Evolutionary conservation across 2,329 filamentous ascomycete species (phyloP).

Genomic region (Talaromyces sp.): DNA sequence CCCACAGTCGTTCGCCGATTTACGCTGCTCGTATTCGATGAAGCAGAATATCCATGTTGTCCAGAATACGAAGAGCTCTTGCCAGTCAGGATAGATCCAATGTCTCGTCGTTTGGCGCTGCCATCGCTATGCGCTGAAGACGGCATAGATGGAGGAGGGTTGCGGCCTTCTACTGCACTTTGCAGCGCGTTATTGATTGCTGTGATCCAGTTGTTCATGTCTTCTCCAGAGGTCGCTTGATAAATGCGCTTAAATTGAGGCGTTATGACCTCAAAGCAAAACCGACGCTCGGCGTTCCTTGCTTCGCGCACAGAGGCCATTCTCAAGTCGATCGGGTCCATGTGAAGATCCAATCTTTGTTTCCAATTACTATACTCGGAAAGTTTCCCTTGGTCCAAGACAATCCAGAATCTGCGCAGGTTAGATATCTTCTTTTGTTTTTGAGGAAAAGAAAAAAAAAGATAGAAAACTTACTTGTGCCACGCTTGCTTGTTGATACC

Average conservation of each 20-base stretch:
- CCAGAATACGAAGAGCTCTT: slow-evolving; percentile 67
- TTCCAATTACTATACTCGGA: slow-evolving; percentile 99
- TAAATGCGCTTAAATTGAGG: slow-evolving; percentile 94
- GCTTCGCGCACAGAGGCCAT: slow-evolving; percentile 97
- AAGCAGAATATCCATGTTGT: slow-evolving; percentile 42
- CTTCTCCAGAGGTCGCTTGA: slow-evolving; percentile 94
- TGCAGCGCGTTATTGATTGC: slow-evolving; percentile 97
- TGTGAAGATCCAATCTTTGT: slow-evolving; percentile 90
- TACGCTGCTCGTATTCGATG: slow-evolving; percentile 51
- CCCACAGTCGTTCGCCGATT: slow-evolving; percentile 86
- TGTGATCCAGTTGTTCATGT: slow-evolving; percentile 94
- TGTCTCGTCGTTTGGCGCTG: slow-evolving; percentile 69
- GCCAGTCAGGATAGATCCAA: slow-evolving; percentile 86
- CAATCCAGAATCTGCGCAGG: slow-evolving; percentile 81
- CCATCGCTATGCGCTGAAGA: slow-evolving; percentile 42
- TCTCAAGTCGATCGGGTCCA: slow-evolving; percentile 93
- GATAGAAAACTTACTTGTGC: slow-evolving; percentile 72
- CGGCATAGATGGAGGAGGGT: slow-evolving; percentile 43
- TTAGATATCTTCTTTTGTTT: not conserved
- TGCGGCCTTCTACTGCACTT: slow-evolving; percentile 83
- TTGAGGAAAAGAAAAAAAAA: too few species aligned
- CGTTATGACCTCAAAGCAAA: slow-evolving; percentile 98
- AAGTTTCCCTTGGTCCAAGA: slow-evolving; percentile 90
- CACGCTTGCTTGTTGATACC: slow-evolving; percentile 95
- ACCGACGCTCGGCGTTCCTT: slow-evolving; percentile 85